Conservation (phyloP, 202 grass and related monocot species). For the Zizania palustris region DNA sequence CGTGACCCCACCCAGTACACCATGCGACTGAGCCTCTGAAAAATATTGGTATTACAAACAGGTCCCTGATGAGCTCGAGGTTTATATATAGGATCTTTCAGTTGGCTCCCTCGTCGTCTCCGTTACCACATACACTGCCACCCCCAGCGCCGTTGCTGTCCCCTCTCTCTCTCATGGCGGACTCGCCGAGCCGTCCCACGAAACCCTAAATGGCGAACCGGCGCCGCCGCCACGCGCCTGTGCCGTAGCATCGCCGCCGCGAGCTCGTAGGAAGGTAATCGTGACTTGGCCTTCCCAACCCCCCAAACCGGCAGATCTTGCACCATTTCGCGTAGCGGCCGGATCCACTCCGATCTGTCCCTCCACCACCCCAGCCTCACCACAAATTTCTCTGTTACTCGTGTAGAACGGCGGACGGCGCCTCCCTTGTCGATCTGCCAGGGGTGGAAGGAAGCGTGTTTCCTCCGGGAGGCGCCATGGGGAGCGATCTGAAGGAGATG, state of each 20-base stretch:
- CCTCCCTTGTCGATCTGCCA: constrained; percentile 5
- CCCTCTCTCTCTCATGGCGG: constrained; percentile 44
- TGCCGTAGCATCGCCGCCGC: constrained; percentile 41
- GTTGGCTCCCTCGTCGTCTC: constrained; percentile 50
- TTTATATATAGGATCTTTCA: constrained; percentile 21
- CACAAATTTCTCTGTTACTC: not conserved
- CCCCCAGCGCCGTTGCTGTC: not conserved
- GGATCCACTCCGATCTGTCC: constrained; percentile 35
- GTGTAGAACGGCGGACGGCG: constrained; percentile 6
- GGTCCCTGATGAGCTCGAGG: not conserved
- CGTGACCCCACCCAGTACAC: constrained; percentile 8
- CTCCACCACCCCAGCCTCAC: not conserved
- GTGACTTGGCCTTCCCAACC: not conserved
- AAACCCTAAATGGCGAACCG: constrained; percentile 49
- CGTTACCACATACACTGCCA: constrained; percentile 34
- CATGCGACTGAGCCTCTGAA: not conserved
- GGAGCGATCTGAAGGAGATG: constrained; percentile 65
- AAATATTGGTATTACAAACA: not conserved
- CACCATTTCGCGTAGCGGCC: constrained; percentile 19
- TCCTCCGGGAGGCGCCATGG: constrained; percentile 45
- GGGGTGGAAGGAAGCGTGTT: not conserved
- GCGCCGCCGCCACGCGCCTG: constrained; percentile 41
- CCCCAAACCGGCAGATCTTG: constrained; percentile 36
- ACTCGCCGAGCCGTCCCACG: constrained; percentile 24
- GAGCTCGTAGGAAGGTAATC: constrained; percentile 40